Evolutionary conservation across 2,329 filamentous ascomycete species (phyloP).

Genomic region (Phaeomoniella chlamydospora): DNA sequence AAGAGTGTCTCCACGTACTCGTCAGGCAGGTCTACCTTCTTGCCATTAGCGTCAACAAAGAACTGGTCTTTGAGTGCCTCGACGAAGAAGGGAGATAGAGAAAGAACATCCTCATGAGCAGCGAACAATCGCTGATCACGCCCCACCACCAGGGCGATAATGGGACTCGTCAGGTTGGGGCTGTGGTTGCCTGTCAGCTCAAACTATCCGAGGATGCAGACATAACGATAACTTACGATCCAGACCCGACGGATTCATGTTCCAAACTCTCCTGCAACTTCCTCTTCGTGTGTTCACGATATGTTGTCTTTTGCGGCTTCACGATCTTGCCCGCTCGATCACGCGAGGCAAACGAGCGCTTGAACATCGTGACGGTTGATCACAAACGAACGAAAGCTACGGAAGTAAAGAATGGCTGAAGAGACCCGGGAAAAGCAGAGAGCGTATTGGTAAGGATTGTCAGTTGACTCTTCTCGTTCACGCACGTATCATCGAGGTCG

Average conservation of each 20-base stretch:
- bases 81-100: slow-evolving; percentile 72
- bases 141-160: slow-evolving; percentile 76
- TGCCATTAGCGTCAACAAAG: slow-evolving; percentile 48
- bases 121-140: slow-evolving; percentile 80
- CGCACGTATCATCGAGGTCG: slow-evolving; percentile 39
- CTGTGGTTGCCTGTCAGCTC: slow-evolving; percentile 18
- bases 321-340: slow-evolving; percentile 79
- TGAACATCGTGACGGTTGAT: slow-evolving; percentile 59
- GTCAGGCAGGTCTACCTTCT: slow-evolving; percentile 64
- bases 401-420: slow-evolving; percentile 22
- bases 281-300: slow-evolving; percentile 66
- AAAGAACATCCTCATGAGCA: slow-evolving; percentile 84
- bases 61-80: slow-evolving; percentile 57
- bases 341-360: slow-evolving; percentile 72
- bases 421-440: slow-evolving; percentile 22
- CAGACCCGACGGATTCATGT: slow-evolving; percentile 31
- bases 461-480: slow-evolving; percentile 31
- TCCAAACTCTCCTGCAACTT: slow-evolving; percentile 78
- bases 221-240: slow-evolving; percentile 22
- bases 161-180: slow-evolving; percentile 48
- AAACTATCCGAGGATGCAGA: slow-evolving; percentile 1
- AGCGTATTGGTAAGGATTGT: slow-evolving; percentile 19
- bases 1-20: slow-evolving; percentile 24
- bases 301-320: slow-evolving; percentile 61
- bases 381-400: slow-evolving; percentile 35